Percentiles rank a stretch among this genome's conserved stretches.
Conservation (phyloP, 345 rosid species). For the Populus simonii region DNA sequence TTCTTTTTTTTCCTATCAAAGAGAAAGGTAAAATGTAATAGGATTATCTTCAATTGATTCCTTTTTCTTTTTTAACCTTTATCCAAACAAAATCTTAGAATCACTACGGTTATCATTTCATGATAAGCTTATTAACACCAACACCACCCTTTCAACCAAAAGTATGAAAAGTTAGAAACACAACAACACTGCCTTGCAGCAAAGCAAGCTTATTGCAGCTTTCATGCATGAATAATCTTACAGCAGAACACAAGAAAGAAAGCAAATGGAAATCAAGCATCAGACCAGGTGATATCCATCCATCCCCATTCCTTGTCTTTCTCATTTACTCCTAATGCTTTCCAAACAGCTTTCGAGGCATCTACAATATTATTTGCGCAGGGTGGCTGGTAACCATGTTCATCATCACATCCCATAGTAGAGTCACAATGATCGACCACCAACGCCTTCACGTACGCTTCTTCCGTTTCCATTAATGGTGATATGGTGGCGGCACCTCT, state of each 20-base stretch:
- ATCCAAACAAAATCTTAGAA: too few relatives aligned
- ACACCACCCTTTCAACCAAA: too few relatives aligned
- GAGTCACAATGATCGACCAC: slow-evolving; percentile 20
- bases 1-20: too few relatives aligned
- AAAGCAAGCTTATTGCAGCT: too few relatives aligned
- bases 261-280: not conserved
- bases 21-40: too few relatives aligned
- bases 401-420: slow-evolving; percentile 6
- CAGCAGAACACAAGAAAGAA: not conserved
- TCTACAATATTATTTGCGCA: slow-evolving; percentile 15
- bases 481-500: slow-evolving; percentile 1
- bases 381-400: slow-evolving; percentile 17
- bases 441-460: slow-evolving; percentile 9
- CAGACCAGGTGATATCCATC: slow-evolving; percentile 16
- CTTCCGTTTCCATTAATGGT: slow-evolving; percentile 11
- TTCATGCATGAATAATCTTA: too few relatives aligned
- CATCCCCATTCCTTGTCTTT: not conserved
- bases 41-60: too few relatives aligned
- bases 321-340: slow-evolving; percentile 8
- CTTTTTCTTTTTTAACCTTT: too few relatives aligned
- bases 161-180: too few relatives aligned
- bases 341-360: slow-evolving; percentile 16
- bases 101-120: too few relatives aligned
- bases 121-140: too few relatives aligned
- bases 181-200: too few relatives aligned